Evolutionary conservation across 371 early-diverging fungal species (phyloP).

Genomic region (Globomyces sp.): DNA sequence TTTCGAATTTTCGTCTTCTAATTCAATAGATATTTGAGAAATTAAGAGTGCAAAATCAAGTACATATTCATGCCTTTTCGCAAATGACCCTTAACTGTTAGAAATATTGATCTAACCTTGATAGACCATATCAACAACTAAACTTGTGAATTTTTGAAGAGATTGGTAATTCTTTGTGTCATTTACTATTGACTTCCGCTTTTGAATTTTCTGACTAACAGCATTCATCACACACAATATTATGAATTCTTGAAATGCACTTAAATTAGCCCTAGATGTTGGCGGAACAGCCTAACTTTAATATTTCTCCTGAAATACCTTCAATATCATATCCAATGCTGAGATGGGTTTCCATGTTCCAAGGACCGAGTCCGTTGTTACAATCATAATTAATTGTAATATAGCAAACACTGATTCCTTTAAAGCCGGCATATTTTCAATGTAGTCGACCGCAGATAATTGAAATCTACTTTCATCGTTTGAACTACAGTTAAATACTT

Average conservation of each 20-base stretch:
- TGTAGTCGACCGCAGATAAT: conserved; percentile 7
- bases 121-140: conserved; percentile 66
- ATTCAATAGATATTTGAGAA: conserved; percentile 8
- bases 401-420: conserved; percentile 5
- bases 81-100: too few species aligned
- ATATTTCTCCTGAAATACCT: background rate
- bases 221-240: conserved; percentile 21
- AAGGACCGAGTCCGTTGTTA: conserved; percentile 28
- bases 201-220: conserved; percentile 11
- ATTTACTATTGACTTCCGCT: conserved; percentile 6
- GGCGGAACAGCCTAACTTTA: conserved; percentile 17
- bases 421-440: conserved; percentile 7
- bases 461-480: too few species aligned
- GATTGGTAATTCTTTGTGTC: conserved; percentile 46
- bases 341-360: conserved; percentile 24
- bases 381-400: conserved; percentile 19
- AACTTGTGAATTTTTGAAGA: conserved; percentile 57
- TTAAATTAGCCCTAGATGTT: conserved; percentile 8
- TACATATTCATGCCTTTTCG: too few species aligned
- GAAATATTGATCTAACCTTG: conserved; percentile 45
- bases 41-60: background rate
- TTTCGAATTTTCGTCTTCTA: conserved; percentile 2
- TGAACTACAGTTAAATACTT: too few species aligned
- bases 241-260: conserved; percentile 20
- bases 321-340: conserved; percentile 24